Evolutionary conservation across 2,329 filamentous ascomycete genomes (phyloP).

Genomic region (Cladosporium sp.): DNA sequence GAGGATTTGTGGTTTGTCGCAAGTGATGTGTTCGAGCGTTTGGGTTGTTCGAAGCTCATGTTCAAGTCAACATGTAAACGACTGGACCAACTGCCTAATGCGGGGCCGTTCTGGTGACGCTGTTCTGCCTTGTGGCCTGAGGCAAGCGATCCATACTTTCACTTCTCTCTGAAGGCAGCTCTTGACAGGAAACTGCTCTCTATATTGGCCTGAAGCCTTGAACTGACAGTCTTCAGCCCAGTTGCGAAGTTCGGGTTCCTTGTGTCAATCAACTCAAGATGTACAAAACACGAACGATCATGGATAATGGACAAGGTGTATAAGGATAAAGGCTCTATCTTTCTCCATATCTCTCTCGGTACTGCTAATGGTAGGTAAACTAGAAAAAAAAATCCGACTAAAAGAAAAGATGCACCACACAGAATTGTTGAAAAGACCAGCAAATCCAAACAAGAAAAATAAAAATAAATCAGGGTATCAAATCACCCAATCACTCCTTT

Average conservation of each 20-base stretch:
- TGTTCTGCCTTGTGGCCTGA: neutral
- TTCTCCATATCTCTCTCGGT: neutral
- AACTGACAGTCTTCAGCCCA: neutral
- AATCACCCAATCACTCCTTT: slow-evolving; percentile 16
- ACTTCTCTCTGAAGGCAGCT: too few relatives aligned
- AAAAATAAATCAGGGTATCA: slow-evolving; percentile 16
- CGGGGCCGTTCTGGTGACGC: neutral
- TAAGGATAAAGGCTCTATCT: slow-evolving; percentile 1
- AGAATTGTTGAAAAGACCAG: slow-evolving; percentile 3
- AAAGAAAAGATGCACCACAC: neutral
- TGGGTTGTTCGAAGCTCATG: slow-evolving; percentile 7
- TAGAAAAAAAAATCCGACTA: neutral
- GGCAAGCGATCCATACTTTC: neutral
- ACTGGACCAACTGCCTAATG: neutral
- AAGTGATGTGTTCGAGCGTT: neutral
- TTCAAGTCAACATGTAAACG: neutral
- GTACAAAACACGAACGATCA: neutral
- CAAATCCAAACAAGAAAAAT: slow-evolving; percentile 5
- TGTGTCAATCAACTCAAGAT: neutral
- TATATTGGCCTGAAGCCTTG: neutral
- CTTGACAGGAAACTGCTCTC: too few relatives aligned
- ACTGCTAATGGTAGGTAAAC: neutral
- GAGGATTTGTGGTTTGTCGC: slow-evolving; percentile 21
- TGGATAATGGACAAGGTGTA: neutral
- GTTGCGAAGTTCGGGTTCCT: neutral